A percentile compares a stretch with the other conserved stretches of the same genome.
These are phyloP conservation scores for Cadophora gregata DNA, from an alignment of 2,329 filamentous ascomycete genomes.

Conservation along the genomic window DNA sequence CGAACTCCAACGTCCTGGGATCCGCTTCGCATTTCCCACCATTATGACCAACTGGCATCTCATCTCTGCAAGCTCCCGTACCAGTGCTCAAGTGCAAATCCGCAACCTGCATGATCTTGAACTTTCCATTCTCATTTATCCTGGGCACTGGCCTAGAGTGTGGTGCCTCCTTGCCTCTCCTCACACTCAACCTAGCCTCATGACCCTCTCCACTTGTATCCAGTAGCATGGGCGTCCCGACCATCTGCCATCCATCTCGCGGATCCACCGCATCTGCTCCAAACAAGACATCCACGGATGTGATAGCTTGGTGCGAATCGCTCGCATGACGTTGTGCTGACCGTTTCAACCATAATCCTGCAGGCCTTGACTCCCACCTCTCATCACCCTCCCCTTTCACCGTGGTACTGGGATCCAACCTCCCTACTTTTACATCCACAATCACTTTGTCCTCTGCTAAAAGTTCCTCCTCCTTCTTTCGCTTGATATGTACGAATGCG, in stretches of 20 bases:
- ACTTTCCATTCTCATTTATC: constrained; percentile 87
- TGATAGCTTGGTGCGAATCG: constrained; percentile 56
- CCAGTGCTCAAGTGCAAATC: constrained; percentile 95
- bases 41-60: constrained; percentile 75
- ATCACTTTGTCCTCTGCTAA: constrained; percentile 65
- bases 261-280: constrained; percentile 84
- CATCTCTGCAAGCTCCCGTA: constrained; percentile 82
- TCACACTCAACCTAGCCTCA: constrained; percentile 77
- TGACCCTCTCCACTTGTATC: constrained; percentile 66
- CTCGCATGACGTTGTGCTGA: constrained; percentile 56
- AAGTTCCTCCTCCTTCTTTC: constrained; percentile 74
- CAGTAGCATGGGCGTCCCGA: constrained; percentile 75
- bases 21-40: constrained; percentile 89
- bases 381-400: constrained; percentile 59
- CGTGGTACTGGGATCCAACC: constrained; percentile 60
- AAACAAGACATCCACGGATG: constrained; percentile 73
- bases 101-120: constrained; percentile 97
- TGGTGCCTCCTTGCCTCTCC: constrained; percentile 71
- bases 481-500: constrained; percentile 71
- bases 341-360: constrained; percentile 71
- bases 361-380: constrained; percentile 69
- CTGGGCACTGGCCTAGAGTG: constrained; percentile 73
- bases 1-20: constrained; percentile 87
- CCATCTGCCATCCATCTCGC: constrained; percentile 81
- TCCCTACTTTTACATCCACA: constrained; percentile 67